phyloP scores from a whole-genome alignment of 441 rosid genomes.

The Erodium texanum region DNA sequence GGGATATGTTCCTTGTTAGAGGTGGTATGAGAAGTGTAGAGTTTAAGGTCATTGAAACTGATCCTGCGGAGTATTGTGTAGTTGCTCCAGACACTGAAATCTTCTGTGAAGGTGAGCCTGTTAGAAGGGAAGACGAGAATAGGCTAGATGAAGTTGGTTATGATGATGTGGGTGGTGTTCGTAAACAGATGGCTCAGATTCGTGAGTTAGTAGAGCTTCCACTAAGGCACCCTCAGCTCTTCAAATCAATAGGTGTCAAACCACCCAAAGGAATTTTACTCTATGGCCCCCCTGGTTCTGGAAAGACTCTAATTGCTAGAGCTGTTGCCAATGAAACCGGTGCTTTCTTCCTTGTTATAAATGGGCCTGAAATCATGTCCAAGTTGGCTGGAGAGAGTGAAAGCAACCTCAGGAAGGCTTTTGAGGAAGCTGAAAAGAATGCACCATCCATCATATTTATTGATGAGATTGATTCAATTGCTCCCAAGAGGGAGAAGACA shows the following conservation, averaged over 20 bases:
- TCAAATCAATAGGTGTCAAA: conserved; percentile 14
- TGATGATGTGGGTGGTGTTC: conserved; percentile 21
- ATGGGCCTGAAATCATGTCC: conserved; percentile 12
- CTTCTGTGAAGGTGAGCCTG: conserved; percentile 21
- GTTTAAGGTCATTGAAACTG: conserved; percentile 13
- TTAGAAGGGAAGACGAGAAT: conserved; percentile 19
- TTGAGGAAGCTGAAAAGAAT: conserved; percentile 20
- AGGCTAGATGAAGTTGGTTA: conserved; percentile 19
- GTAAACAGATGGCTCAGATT: conserved; percentile 22
- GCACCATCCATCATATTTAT: conserved; percentile 38
- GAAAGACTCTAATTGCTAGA: conserved; percentile 33
- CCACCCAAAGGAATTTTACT: conserved; percentile 19
- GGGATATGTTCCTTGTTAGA: conserved; percentile 15
- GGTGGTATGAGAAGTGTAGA: conserved; percentile 22
- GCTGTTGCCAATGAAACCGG: conserved; percentile 37
- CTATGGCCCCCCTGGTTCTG: conserved; percentile 39
- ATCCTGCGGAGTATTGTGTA: conserved; percentile 22
- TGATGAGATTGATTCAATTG: conserved; percentile 24
- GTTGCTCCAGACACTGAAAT: conserved; percentile 19
- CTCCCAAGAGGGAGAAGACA: conserved; percentile 20
- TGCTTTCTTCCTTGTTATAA: conserved; percentile 25
- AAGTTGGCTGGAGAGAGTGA: conserved; percentile 22
- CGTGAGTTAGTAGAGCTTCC: conserved; percentile 21
- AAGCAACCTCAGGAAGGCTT: conserved; percentile 17
- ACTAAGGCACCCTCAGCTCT: conserved; percentile 18